Conservation (phyloP, 208 protist genomes). For the Crithidia fasciculata region DNA sequence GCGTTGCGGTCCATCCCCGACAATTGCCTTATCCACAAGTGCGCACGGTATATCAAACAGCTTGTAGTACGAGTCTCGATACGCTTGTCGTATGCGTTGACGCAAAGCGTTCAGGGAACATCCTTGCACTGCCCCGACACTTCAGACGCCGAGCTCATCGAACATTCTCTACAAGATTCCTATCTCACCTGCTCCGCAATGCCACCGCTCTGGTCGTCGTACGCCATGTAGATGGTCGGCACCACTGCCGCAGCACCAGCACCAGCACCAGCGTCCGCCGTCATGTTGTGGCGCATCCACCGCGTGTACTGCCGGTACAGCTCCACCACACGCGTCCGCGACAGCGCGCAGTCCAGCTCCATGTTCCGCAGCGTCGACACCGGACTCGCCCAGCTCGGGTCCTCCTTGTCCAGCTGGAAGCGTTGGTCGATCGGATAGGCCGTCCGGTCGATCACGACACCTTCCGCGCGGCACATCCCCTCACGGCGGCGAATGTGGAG, state of each 20-base stretch:
- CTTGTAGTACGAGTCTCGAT: neutral
- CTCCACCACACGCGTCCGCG: neutral
- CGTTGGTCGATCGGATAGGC: neutral
- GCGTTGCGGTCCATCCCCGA: neutral
- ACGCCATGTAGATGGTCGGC: conserved; percentile 8
- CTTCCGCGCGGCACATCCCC: neutral
- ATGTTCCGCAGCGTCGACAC: neutral
- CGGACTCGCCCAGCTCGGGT: conserved; percentile 2
- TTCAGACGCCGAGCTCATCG: neutral
- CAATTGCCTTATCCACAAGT: neutral
- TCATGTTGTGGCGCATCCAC: conserved; percentile 6
- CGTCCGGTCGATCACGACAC: too few species aligned
- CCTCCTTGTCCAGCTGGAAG: neutral
- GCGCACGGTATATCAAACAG: neutral
- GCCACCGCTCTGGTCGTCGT: neutral
- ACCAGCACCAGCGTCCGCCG: neutral
- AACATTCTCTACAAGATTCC: neutral
- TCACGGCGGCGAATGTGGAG: conserved; percentile 11
- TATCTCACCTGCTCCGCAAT: neutral
- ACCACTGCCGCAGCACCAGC: neutral
- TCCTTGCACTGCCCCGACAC: neutral
- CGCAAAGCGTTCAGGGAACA: neutral
- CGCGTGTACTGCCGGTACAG: conserved; percentile 9
- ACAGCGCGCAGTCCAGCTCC: neutral
- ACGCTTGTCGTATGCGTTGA: neutral